Percentiles rank a stretch among this genome's conserved stretches.
Conservation (phyloP, 345 rosid species). For the Eucalyptus sp. region DNA sequence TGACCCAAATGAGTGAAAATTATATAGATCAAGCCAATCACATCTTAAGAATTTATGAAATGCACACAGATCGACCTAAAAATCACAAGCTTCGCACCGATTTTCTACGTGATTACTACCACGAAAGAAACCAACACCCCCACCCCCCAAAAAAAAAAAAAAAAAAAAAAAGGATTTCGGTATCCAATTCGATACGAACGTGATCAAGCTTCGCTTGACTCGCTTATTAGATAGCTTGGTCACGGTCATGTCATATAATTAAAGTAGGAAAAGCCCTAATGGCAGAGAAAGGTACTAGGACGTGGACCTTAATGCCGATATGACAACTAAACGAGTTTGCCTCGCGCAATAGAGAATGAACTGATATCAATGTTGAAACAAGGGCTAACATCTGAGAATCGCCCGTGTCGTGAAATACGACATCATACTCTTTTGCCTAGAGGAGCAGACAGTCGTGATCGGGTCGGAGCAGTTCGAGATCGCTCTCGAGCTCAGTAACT, state of each 20-base stretch:
- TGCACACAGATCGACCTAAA: not conserved
- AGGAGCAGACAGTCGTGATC: not conserved
- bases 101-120: not conserved
- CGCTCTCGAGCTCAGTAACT: not conserved
- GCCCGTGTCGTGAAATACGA: rapidly evolving
- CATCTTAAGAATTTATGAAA: not conserved
- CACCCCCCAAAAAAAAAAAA: too few relatives aligned
- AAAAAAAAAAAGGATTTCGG: not conserved
- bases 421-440: not conserved
- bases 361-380: not conserved
- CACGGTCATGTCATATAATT: not conserved
- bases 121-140: not conserved
- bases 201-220: not conserved
- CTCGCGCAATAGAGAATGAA: not conserved
- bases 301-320: not conserved
- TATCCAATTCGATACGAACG: not conserved
- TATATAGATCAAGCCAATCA: not conserved
- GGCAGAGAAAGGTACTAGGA: not conserved
- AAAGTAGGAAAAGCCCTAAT: not conserved
- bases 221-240: not conserved
- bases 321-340: not conserved
- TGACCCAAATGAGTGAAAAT: not conserved
- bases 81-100: too few relatives aligned
- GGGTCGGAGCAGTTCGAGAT: not conserved
- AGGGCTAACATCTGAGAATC: not conserved